Evolutionary conservation across 2,329 filamentous ascomycete species (phyloP).

Genomic region (Fusarium chaquense): DNA sequence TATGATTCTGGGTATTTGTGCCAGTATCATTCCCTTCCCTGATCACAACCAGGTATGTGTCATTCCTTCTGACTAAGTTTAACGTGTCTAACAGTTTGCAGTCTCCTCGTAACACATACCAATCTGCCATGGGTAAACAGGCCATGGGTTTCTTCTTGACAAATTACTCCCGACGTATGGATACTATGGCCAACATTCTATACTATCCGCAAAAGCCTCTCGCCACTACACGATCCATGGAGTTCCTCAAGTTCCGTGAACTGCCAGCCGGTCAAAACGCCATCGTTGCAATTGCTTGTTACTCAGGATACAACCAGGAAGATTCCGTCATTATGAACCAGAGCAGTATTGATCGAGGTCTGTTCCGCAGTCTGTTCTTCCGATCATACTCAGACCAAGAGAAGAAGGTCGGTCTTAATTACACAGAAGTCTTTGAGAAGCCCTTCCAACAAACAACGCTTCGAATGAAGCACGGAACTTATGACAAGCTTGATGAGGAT

Average conservation of each 20-base stretch:
- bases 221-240: constrained; percentile 96
- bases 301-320: constrained; percentile 99
- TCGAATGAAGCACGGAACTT: constrained; percentile 92
- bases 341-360: constrained; percentile 95
- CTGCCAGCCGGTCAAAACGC: constrained; percentile 97
- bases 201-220: constrained; percentile 99
- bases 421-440: constrained; percentile 96
- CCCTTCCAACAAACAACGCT: constrained; percentile 89
- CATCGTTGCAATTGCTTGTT: constrained; percentile 96
- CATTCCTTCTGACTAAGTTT: not conserved
- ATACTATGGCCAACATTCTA: constrained; percentile 99
- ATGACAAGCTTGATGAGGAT: constrained; percentile 97
- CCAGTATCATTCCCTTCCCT: constrained; percentile 99
- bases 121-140: constrained; percentile 99
- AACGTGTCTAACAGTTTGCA: constrained; percentile 52
- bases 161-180: constrained; percentile 97
- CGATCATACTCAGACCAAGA: constrained; percentile 97
- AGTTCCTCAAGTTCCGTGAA: constrained; percentile 98
- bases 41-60: constrained; percentile 89
- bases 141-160: constrained; percentile 99
- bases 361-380: constrained; percentile 98
- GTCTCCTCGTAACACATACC: constrained; percentile 98
- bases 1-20: constrained; percentile 98
- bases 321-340: constrained; percentile 99
- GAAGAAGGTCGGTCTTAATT: constrained; percentile 93